phyloP scores from a whole-genome alignment of 306 rosid genomes.

The Malus asiatica region DNA sequence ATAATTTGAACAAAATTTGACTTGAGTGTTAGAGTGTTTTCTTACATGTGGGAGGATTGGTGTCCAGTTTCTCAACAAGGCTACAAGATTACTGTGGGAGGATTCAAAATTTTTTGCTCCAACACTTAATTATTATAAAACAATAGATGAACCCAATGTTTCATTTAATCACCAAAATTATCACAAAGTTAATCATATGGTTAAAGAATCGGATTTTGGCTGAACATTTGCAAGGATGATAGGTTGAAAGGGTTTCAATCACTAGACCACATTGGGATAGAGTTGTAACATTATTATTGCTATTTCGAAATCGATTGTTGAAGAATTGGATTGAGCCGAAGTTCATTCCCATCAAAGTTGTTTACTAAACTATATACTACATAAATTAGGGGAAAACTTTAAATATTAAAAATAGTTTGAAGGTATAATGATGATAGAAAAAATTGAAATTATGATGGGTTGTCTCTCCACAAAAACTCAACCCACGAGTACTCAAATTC shows the following conservation, averaged over 20 bases:
- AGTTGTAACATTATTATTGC: not conserved
- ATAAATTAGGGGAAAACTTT: not conserved
- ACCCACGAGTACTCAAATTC: not conserved
- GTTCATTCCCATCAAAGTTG: not conserved
- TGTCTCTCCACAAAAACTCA: not conserved
- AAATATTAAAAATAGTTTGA: no score
- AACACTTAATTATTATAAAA: not conserved
- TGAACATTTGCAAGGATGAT: not conserved
- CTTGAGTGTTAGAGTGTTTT: no score
- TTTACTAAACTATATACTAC: no score
- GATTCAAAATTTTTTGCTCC: not conserved
- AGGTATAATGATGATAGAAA: not conserved
- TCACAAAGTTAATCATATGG: not conserved
- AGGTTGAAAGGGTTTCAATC: not conserved
- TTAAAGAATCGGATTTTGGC: not conserved
- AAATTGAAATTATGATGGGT: not conserved
- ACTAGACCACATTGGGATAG: not conserved
- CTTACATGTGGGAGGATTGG: no score
- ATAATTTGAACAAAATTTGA: not conserved
- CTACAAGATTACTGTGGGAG: no score
- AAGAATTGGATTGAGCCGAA: not conserved
- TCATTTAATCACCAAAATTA: not conserved
- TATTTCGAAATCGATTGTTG: not conserved
- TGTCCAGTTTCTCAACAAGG: no score
- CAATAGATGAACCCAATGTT: not conserved